Evolutionary conservation across 1,139 yeast species (phyloP).

Genomic region (Debaryomycetaceae sp.): DNA sequence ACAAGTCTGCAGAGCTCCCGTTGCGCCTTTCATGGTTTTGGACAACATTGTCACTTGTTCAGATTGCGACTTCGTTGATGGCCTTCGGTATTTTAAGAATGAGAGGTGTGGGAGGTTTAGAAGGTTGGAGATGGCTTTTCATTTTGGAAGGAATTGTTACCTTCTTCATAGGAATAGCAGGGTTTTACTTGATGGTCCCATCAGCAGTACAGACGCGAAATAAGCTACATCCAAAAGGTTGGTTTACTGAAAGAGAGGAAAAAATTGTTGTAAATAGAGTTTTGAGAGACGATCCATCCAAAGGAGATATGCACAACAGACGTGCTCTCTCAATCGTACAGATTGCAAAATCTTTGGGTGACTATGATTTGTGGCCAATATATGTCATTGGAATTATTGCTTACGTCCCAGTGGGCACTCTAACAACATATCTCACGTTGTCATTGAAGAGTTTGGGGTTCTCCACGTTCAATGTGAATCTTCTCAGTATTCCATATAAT

Average conservation of each 20-base stretch:
- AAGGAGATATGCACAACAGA: conserved; percentile 34
- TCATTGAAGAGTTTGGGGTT: conserved; percentile 53
- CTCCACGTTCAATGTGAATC: conserved; percentile 51
- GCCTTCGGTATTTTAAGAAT: conserved; percentile 11
- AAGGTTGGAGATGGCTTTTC: conserved; percentile 38
- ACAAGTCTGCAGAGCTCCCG: conserved; percentile 24
- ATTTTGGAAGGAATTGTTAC: conserved; percentile 33
- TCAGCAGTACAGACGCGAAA: conserved; percentile 28
- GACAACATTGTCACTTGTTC: conserved; percentile 19
- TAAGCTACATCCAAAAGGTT: conserved; percentile 28
- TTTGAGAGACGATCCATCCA: conserved; percentile 30
- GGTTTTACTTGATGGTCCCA: conserved; percentile 33
- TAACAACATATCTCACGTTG: conserved; percentile 49
- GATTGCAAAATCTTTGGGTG: conserved; percentile 17
- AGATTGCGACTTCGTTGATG: conserved; percentile 18
- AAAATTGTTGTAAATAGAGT: conserved; percentile 27
- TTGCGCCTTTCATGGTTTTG: conserved; percentile 22
- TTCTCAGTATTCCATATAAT: conserved; percentile 51
- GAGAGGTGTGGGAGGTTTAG: conserved; percentile 4
- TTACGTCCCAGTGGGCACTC: conserved; percentile 42
- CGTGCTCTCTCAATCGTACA: conserved; percentile 22
- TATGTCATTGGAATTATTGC: conserved; percentile 47
- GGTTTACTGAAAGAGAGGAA: conserved; percentile 36
- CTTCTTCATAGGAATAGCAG: conserved; percentile 23
- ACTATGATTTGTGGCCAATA: conserved; percentile 50